A percentile compares a stretch with the other conserved stretches of the same genome.
Conservation (phyloP, 805 yeast genomes). For the Candida silvatica region DNA sequence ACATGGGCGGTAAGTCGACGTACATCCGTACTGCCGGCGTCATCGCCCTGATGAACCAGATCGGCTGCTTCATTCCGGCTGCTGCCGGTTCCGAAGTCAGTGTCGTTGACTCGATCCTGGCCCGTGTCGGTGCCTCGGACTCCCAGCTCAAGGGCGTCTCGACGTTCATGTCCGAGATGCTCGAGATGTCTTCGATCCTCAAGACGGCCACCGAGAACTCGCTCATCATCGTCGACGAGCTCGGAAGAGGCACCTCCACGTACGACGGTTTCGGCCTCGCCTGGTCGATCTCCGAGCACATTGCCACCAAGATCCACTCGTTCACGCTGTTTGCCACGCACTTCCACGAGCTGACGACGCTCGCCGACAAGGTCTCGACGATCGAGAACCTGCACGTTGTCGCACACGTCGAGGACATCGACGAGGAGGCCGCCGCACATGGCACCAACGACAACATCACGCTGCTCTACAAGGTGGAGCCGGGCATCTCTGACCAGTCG, state of each 20-base stretch:
- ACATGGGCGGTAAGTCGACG: constrained; percentile 97
- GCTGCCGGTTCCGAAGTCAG: constrained; percentile 64
- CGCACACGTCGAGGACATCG: constrained; percentile 62
- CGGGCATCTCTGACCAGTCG: constrained; percentile 92
- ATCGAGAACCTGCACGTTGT: constrained; percentile 87
- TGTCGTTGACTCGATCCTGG: constrained; percentile 83
- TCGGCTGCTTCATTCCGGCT: constrained; percentile 86
- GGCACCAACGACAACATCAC: constrained; percentile 63
- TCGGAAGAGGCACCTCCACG: constrained; percentile 91
- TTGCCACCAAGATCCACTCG: constrained; percentile 61
- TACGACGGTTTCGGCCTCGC: constrained; percentile 98
- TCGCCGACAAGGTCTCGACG: constrained; percentile 51
- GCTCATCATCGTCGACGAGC: constrained; percentile 83
- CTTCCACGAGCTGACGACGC: constrained; percentile 88
- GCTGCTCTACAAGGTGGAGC: constrained; percentile 84
- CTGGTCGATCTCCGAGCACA: constrained; percentile 88
- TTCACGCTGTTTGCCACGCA: constrained; percentile 94
- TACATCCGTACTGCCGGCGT: constrained; percentile 87
- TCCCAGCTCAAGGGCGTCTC: constrained; percentile 96
- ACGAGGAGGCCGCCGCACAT: constrained; percentile 15
- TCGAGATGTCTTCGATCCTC: constrained; percentile 84
- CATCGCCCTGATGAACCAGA: constrained; percentile 77
- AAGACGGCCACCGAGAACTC: constrained; percentile 73
- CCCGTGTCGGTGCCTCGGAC: constrained; percentile 98
- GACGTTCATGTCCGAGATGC: constrained; percentile 95